These are phyloP conservation scores for Penicillium coprophilum DNA, from an alignment of 495 filamentous ascomycete genomes.

Conservation along the genomic window DNA sequence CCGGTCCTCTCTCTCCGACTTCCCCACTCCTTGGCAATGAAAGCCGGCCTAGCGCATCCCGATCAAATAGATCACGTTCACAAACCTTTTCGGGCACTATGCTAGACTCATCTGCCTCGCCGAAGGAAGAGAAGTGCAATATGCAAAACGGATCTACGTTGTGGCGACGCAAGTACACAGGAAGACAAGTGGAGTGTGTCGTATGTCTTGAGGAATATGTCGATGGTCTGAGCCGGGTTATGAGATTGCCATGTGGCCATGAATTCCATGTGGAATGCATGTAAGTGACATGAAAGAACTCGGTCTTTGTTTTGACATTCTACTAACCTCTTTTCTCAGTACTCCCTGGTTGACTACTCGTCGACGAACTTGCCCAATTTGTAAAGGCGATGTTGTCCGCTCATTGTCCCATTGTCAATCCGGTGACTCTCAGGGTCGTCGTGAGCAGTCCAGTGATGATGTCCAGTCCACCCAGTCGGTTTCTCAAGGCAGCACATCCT, in stretches of 20 bases:
- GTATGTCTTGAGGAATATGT: slow-evolving; percentile 97
- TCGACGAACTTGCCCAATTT: slow-evolving; percentile 93
- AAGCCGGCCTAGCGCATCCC: slow-evolving; percentile 30
- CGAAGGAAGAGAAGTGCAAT: slow-evolving; percentile 44
- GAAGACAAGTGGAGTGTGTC: slow-evolving; percentile 90
- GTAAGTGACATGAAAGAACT: slow-evolving; percentile 58
- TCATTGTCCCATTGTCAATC: slow-evolving; percentile 49
- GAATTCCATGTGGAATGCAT: slow-evolving; percentile 99
- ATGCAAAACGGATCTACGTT: slow-evolving; percentile 52
- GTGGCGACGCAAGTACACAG: slow-evolving; percentile 81
- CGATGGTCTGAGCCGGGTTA: slow-evolving; percentile 90
- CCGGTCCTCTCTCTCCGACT: slow-evolving; percentile 60
- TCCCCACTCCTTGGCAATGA: slow-evolving; percentile 64
- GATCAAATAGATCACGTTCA: slow-evolving; percentile 57
- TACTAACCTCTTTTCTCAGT: slow-evolving; percentile 48
- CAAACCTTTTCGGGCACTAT: slow-evolving; percentile 60
- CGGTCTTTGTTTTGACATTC: neutral
- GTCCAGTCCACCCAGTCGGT: slow-evolving; percentile 26
- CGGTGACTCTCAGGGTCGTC: slow-evolving; percentile 49
- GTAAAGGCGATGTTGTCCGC: slow-evolving; percentile 92
- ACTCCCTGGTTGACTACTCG: slow-evolving; percentile 98
- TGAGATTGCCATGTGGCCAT: slow-evolving; percentile 98
- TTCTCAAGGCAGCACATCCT: slow-evolving; percentile 40
- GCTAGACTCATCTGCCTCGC: slow-evolving; percentile 35
- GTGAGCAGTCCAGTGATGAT: slow-evolving; percentile 44